Evolutionary conservation across 2,329 filamentous ascomycete genomes (phyloP), one percentile per base, ranked within the genome.

Genomic region (Capronia americana): DNA sequence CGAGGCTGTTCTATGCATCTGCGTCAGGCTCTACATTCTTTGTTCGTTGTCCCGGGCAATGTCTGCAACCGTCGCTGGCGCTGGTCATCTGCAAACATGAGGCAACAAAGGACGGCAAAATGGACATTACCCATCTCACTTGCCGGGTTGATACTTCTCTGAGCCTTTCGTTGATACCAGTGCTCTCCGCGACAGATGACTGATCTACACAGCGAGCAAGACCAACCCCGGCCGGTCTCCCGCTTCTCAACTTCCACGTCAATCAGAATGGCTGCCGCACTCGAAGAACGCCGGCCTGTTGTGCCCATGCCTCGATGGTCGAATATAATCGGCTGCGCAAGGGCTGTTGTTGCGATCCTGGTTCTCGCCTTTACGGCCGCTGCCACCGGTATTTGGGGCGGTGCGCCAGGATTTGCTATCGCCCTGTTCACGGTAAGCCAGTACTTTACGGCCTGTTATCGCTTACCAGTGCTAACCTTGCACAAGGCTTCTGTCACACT

Each of bases 221-320:
- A 46, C 17, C 24, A 23, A 17, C 44, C 55, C 20, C 57, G 41
- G 28, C 59, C 55, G 8, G 55, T 69, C 23, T 69, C 67, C 5
- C 64, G 67, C 17, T 70, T 65, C 32, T 67, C 68, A 17, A 70
- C 59, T 14, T 67, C 68, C 7, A 66, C 48, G 14, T 67, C 65
- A 2, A 46, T 64, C 32, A 62, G 62, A n/a, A 66, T 64, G 63
- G 44, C 66, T 34, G 32, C 44, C 26, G 38, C 63, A 2, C 20
- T 32, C 6, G 57, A 63, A 23, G 11, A 17, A 20, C 48, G 30
- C 53, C 51, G 24, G 24, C 56, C 67, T 14, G 56, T 71, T 14
- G 69, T 71, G 17, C 71, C 71, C 5, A 72, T 72, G 69, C 71
- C 69, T 41, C 66, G 55, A 4, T 72, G 69, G 71, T 70, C 69